Evolutionary conservation across 371 early-diverging fungal species (phyloP).

Genomic region (Fennellomyces sp.): DNA sequence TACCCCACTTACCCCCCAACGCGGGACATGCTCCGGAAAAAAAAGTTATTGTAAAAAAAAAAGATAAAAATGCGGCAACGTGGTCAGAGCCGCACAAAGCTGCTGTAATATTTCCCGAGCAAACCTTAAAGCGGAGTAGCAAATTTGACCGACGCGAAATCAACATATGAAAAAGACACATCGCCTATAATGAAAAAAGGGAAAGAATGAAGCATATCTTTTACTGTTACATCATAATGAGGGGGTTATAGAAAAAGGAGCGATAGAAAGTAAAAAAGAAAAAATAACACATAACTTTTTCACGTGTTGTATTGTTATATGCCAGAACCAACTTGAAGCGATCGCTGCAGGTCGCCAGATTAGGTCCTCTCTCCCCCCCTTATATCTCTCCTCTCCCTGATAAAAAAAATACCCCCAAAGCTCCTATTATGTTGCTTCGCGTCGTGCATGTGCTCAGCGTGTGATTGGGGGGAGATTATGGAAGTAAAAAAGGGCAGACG

Average conservation of each 20-base stretch:
- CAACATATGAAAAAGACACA: conserved; percentile 2
- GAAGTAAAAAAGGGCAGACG: background rate
- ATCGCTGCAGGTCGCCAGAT: conserved; percentile 6
- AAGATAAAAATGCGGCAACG: background rate
- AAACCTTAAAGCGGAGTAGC: background rate
- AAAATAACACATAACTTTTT: background rate
- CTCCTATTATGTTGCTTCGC: background rate
- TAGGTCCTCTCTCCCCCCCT: conserved; percentile 1
- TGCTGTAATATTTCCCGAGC: too few species aligned
- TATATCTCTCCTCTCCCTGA: background rate
- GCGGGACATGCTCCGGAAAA: background rate
- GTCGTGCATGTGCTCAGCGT: conserved; percentile 14
- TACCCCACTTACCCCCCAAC: background rate
- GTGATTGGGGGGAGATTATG: background rate
- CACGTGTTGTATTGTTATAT: conserved; percentile 2
- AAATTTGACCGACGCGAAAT: too few species aligned
- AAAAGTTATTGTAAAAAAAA: too few species aligned
- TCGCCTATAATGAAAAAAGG: background rate
- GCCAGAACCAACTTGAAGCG: background rate
- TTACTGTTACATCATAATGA: background rate
- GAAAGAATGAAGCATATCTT: background rate
- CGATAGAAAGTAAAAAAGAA: background rate
- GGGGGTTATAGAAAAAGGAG: too few species aligned
- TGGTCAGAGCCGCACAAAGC: background rate
- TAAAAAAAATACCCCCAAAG: too few species aligned